Percentiles rank a stretch among this genome's conserved stretches.
These are phyloP conservation scores for Botrytis tulipae DNA, from an alignment of 2,329 filamentous ascomycete species.

Conservation along the genomic window DNA sequence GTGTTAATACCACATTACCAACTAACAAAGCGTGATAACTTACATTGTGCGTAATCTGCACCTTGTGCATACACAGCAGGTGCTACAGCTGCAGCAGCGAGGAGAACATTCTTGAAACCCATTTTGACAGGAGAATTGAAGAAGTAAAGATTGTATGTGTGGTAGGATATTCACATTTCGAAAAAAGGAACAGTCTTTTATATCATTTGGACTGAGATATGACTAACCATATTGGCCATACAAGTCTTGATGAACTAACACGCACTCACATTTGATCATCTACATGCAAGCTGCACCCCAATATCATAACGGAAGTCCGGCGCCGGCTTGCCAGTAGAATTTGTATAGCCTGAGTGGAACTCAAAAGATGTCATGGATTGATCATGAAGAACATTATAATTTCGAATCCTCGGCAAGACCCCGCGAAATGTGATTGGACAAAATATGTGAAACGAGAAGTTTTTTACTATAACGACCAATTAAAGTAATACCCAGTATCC, in stretches of 20 bases:
- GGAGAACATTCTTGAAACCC: slow-evolving; percentile 31
- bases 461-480: not conserved
- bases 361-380: slow-evolving; percentile 5
- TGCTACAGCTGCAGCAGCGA: slow-evolving; percentile 37
- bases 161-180: not conserved
- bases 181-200: slow-evolving; percentile 16
- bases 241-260: not conserved
- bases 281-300: not conserved
- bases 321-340: slow-evolving; percentile 30
- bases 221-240: not conserved
- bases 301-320: slow-evolving; percentile 27
- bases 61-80: slow-evolving; percentile 34
- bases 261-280: not conserved
- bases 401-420: not conserved
- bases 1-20: not conserved
- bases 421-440: not conserved
- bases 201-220: not conserved
- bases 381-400: slow-evolving; percentile 2
- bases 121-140: slow-evolving; percentile 27
- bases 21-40: slow-evolving; percentile 11
- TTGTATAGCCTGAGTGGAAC: slow-evolving; percentile 30
- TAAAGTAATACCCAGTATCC: not conserved
- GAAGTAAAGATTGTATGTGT: slow-evolving; percentile 8
- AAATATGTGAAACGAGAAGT: not conserved
- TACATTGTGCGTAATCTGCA: slow-evolving; percentile 35